Evolutionary conservation across 805 yeast species (phyloP).

Genomic region (Cephaloascus albidus): DNA sequence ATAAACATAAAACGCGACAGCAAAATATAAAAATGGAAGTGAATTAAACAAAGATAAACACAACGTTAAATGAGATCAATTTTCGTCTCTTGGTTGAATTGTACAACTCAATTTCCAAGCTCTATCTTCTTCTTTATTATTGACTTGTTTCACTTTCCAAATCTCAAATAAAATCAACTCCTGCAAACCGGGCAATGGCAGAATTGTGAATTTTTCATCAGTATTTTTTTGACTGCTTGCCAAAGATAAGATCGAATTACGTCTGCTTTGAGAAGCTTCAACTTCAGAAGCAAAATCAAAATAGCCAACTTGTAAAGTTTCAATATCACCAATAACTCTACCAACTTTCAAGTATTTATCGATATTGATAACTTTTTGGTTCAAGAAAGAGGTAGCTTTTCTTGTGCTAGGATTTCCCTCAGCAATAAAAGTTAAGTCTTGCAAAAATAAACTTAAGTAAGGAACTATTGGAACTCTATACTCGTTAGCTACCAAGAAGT

Average conservation of each 20-base stretch:
- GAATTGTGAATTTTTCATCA: conserved; percentile 16
- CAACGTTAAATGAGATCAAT: too few species aligned
- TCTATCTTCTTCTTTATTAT: conserved; percentile 53
- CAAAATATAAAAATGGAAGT: too few species aligned
- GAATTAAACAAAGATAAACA: too few species aligned
- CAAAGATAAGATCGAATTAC: conserved; percentile 13
- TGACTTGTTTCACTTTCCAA: conserved; percentile 59
- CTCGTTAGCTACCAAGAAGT: conserved; percentile 40
- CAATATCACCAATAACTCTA: conserved; percentile 55
- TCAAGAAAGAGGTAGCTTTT: conserved; percentile 46
- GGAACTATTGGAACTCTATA: conserved; percentile 63
- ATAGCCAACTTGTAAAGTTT: conserved; percentile 59
- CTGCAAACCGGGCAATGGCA: conserved; percentile 34
- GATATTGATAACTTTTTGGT: conserved; percentile 56
- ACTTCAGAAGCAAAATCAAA: conserved; percentile 13
- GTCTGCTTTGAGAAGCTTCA: conserved; percentile 11
- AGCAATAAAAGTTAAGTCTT: conserved; percentile 71
- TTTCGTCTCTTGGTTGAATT: conserved; percentile 42
- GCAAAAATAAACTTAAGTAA: conserved; percentile 63
- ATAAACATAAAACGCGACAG: too few species aligned
- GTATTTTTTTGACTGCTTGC: conserved; percentile 4
- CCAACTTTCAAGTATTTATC: conserved; percentile 67
- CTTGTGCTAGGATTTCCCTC: conserved; percentile 73
- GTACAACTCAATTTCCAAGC: conserved; percentile 65
- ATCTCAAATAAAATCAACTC: conserved; percentile 59